phyloP scores from a whole-genome alignment of 805 yeast species.

The Nakazawaea molendinolei region DNA sequence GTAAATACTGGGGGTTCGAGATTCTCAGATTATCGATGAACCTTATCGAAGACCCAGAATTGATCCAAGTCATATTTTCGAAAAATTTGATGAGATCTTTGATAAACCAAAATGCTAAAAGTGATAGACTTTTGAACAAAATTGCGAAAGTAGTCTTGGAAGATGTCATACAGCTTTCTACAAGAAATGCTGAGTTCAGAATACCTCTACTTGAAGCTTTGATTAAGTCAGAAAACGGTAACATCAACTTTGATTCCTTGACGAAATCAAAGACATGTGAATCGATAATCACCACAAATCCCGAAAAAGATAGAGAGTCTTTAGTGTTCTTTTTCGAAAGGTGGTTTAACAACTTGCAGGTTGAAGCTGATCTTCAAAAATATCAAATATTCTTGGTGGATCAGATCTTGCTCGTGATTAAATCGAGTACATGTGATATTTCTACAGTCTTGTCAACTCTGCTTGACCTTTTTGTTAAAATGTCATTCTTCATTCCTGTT shows the following conservation, averaged over 20 bases:
- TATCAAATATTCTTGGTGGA: slow-evolving; percentile 5
- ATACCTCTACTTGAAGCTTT: slow-evolving; percentile 23
- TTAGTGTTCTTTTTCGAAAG: slow-evolving; percentile 13
- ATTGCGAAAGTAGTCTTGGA: slow-evolving; percentile 50
- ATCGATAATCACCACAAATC: slow-evolving; percentile 24
- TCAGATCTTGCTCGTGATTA: slow-evolving; percentile 4
- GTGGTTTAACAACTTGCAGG: slow-evolving; percentile 12
- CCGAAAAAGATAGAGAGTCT: slow-evolving; percentile 11
- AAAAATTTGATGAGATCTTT: slow-evolving; percentile 65
- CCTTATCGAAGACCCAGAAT: slow-evolving; percentile 26
- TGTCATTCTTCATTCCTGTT: slow-evolving; percentile 31
- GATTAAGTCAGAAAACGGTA: slow-evolving; percentile 41
- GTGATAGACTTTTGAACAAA: slow-evolving; percentile 59
- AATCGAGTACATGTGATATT: slow-evolving; percentile 18
- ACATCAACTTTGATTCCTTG: slow-evolving; percentile 66
- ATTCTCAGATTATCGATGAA: slow-evolving; percentile 49
- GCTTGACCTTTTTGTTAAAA: slow-evolving; percentile 3
- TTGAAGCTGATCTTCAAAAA: neutral
- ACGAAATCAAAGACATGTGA: slow-evolving; percentile 68
- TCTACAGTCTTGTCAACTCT: neutral
- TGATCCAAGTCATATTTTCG: slow-evolving; percentile 34
- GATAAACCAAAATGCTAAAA: slow-evolving; percentile 68
- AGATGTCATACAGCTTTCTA: slow-evolving; percentile 29
- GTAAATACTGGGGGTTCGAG: slow-evolving; percentile 83
- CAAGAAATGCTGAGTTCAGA: slow-evolving; percentile 30